Conservation (phyloP, 1,139 yeast species). For the Schwanniomyces etchellsii region DNA sequence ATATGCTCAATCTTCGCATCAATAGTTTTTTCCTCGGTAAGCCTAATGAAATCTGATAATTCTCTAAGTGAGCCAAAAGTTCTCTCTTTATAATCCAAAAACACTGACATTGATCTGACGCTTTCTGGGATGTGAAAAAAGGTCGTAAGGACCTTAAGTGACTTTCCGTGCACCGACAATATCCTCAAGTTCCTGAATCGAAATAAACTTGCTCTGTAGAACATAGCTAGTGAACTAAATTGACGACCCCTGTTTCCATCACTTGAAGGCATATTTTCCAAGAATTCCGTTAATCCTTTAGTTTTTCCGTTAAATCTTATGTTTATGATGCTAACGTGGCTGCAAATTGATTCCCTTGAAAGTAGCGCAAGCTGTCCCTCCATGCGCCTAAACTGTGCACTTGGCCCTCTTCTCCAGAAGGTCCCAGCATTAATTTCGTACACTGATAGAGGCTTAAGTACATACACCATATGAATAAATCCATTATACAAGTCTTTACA, state of each 20-base stretch:
- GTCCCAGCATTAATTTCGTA: conserved; percentile 2
- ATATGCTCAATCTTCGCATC: conserved; percentile 3
- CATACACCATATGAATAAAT: conserved; percentile 9
- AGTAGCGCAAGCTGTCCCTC: too few relatives aligned
- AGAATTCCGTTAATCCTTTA: too few relatives aligned
- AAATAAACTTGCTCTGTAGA: conserved; percentile 1
- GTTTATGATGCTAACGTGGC: too few relatives aligned
- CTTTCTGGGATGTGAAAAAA: conserved; percentile 1
- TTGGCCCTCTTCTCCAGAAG: too few relatives aligned
- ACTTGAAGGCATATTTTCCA: too few relatives aligned
- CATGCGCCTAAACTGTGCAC: too few relatives aligned
- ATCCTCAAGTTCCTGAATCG: conserved; percentile 2
- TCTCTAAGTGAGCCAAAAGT: conserved; percentile 1
- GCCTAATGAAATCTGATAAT: neutral
- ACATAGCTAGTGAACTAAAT: too few relatives aligned
- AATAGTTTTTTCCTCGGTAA: neutral
- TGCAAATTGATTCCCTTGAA: too few relatives aligned
- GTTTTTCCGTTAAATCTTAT: too few relatives aligned
- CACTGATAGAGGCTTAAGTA: conserved; percentile 9
- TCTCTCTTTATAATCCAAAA: conserved; percentile 3
- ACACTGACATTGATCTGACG: conserved; percentile 2
- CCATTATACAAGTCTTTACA: conserved; percentile 9
- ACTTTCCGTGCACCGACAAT: conserved; percentile 2
- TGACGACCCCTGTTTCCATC: too few relatives aligned
- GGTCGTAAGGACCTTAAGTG: conserved; percentile 2